Evolutionary conservation across 768 basidiomycete species (phyloP).

Genomic region (Tulasnella sp.): DNA sequence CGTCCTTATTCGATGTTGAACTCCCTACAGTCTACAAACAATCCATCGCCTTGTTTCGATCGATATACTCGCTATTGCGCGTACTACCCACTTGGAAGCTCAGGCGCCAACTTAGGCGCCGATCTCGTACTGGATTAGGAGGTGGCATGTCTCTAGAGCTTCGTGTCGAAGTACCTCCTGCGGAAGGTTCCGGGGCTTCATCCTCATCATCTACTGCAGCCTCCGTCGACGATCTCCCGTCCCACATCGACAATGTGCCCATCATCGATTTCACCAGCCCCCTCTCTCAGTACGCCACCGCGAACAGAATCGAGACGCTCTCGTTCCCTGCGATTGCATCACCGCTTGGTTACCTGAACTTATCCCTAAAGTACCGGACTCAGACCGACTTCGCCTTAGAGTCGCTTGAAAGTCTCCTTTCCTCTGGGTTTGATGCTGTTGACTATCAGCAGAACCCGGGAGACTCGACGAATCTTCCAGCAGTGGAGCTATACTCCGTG

Average conservation of each 20-base stretch:
- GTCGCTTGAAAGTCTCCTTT: constrained; percentile 65
- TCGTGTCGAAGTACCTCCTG: constrained; percentile 20
- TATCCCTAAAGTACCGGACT: constrained; percentile 55
- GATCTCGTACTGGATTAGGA: constrained; percentile 34
- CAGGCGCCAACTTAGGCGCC: constrained; percentile 46
- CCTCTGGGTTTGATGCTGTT: constrained; percentile 53
- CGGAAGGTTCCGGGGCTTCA: constrained; percentile 23
- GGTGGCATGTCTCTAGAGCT: constrained; percentile 30
- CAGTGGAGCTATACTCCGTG: constrained; percentile 4
- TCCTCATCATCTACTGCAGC: constrained; percentile 3
- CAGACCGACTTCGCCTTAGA: constrained; percentile 63
- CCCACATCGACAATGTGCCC: constrained; percentile 8
- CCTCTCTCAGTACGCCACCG: constrained; percentile 32
- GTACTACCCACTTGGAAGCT: constrained; percentile 70
- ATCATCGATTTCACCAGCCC: constrained; percentile 28
- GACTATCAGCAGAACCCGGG: background rate
- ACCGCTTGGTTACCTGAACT: constrained; percentile 51
- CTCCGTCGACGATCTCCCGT: constrained; percentile 7
- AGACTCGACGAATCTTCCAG: background rate
- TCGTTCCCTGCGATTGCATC: constrained; percentile 58
- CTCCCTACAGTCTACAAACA: constrained; percentile 78
- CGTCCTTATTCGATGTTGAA: constrained; percentile 37
- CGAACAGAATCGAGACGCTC: constrained; percentile 44
- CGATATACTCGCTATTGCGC: constrained; percentile 59
- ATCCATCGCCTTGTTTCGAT: constrained; percentile 71